Evolutionary conservation across 495 filamentous ascomycete genomes (phyloP).

Genomic region (Sporormia fimetaria): DNA sequence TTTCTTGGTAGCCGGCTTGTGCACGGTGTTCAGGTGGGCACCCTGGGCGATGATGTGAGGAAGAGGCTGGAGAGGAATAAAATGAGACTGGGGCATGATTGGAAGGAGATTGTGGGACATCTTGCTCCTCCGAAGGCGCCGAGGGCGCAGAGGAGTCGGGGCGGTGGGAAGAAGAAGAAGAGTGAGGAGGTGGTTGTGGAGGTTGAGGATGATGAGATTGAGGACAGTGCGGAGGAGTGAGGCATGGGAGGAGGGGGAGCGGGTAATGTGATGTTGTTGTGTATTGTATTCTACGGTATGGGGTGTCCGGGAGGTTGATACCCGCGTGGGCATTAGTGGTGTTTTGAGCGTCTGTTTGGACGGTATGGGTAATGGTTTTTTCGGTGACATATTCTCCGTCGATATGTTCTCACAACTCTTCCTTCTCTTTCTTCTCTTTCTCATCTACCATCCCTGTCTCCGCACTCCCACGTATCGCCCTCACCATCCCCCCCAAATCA

Average conservation of each 20-base stretch:
- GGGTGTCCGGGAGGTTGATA: too few relatives aligned
- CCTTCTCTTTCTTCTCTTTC: too few relatives aligned
- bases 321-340: too few relatives aligned
- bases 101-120: slow-evolving; percentile 63
- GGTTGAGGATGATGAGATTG: slow-evolving; percentile 30
- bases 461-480: slow-evolving; percentile 18
- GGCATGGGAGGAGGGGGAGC: slow-evolving; percentile 21
- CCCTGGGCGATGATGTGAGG: slow-evolving; percentile 52
- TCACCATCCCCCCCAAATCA: slow-evolving; percentile 23
- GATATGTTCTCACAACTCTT: too few relatives aligned
- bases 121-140: slow-evolving; percentile 49
- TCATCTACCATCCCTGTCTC: too few relatives aligned
- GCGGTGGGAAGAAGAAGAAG: slow-evolving; percentile 33
- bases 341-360: too few relatives aligned
- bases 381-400: too few relatives aligned
- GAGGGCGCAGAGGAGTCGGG: slow-evolving; percentile 12
- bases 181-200: slow-evolving; percentile 37
- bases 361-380: too few relatives aligned
- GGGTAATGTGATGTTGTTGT: too few relatives aligned
- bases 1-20: slow-evolving; percentile 74
- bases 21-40: slow-evolving; percentile 58
- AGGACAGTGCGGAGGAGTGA: slow-evolving; percentile 10
- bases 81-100: slow-evolving; percentile 55
- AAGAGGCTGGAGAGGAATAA: slow-evolving; percentile 49
- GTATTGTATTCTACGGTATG: too few relatives aligned